Conservation (phyloP, 371 early-diverging fungal species). For the Dichotomocladium elegans region DNA sequence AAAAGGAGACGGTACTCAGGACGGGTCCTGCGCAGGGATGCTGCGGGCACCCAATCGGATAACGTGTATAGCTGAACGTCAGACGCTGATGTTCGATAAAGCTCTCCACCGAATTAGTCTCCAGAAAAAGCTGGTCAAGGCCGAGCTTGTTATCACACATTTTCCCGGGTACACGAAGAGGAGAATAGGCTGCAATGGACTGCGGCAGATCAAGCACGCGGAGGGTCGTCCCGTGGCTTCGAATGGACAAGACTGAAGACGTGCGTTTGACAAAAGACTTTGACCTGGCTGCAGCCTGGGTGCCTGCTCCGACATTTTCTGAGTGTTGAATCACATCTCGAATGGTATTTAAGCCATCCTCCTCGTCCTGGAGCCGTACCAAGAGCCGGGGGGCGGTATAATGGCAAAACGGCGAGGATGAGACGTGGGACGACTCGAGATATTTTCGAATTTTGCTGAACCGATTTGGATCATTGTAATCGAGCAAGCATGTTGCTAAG, state of each 20-base stretch:
- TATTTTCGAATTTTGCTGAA: constrained; percentile 35
- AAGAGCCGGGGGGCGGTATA: constrained; percentile 58
- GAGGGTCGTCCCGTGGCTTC: background rate
- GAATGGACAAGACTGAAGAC: constrained; percentile 12
- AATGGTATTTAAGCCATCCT: constrained; percentile 26
- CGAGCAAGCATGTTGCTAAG: too few relatives aligned
- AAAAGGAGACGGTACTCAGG: constrained; percentile 52
- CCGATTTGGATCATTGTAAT: constrained; percentile 24
- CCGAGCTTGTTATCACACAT: constrained; percentile 51
- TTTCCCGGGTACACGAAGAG: constrained; percentile 20
- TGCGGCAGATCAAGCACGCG: constrained; percentile 30
- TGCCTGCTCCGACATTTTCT: background rate
- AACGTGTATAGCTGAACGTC: constrained; percentile 48
- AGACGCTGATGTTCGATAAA: constrained; percentile 59
- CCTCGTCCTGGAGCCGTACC: constrained; percentile 49
- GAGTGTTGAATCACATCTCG: constrained; percentile 10
- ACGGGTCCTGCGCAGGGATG: constrained; percentile 56
- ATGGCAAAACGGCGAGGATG: constrained; percentile 55
- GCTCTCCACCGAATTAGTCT: constrained; percentile 50
- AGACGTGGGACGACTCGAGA: constrained; percentile 50
- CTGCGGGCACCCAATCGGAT: constrained; percentile 47
- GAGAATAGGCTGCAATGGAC: constrained; percentile 31
- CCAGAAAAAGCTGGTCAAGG: constrained; percentile 53
- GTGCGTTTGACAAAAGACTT: constrained; percentile 1
- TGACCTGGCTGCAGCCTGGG: background rate